These are phyloP conservation scores for Paspalum vaginatum DNA, from an alignment of 176 grass and related monocot genomes.

Conservation along the genomic window DNA sequence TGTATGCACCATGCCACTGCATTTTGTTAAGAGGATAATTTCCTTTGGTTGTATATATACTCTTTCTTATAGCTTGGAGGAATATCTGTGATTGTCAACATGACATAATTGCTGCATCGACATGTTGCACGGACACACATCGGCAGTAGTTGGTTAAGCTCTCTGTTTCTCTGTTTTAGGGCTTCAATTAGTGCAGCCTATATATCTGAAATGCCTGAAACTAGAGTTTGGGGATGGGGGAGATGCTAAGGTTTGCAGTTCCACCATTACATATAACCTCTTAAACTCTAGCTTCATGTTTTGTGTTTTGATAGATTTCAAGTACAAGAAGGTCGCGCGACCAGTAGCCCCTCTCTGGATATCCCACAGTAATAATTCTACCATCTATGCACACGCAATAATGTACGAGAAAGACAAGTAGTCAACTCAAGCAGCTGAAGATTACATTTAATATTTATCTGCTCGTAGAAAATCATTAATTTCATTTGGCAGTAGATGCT, in stretches of 20 bases:
- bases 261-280: background rate
- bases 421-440: background rate
- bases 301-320: background rate
- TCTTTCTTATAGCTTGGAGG: too few relatives aligned
- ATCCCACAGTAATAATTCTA: background rate
- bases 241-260: background rate
- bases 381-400: background rate
- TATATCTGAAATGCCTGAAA: too few relatives aligned
- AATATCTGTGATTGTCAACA: too few relatives aligned
- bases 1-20: background rate
- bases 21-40: background rate
- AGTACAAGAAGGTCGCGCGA: background rate
- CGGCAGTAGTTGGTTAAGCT: too few relatives aligned
- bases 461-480: background rate
- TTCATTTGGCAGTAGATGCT: background rate
- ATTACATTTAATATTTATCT: background rate
- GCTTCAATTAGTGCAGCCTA: too few relatives aligned
- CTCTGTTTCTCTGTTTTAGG: too few relatives aligned
- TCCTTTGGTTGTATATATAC: background rate
- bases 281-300: background rate
- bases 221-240: too few relatives aligned
- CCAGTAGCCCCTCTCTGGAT: background rate
- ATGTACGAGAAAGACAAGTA: background rate
- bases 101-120: too few relatives aligned
- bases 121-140: too few relatives aligned